Evolutionary conservation across 225 moss, liverwort and hornwort genomes (phyloP).

Genomic region (Anthoceros angustus): DNA sequence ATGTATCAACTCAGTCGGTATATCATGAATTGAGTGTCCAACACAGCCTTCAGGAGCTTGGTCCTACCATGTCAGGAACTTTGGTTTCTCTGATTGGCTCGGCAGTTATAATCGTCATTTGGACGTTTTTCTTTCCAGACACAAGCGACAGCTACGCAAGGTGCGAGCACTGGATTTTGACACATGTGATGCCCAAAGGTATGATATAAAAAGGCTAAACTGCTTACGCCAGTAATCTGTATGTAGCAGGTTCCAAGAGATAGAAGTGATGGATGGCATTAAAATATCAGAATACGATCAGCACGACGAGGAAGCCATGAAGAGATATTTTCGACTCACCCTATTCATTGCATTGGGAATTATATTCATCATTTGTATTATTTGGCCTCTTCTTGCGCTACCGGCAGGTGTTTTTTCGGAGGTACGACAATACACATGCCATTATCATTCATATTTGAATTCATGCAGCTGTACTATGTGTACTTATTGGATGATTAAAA

Average conservation of each 20-base stretch:
- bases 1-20: conserved; percentile 5
- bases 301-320: conserved; percentile 1
- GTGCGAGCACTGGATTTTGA: not conserved
- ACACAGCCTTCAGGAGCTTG: conserved; percentile 15
- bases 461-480: not conserved
- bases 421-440: not conserved
- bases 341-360: conserved; percentile 6
- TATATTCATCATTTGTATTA: conserved; percentile 3
- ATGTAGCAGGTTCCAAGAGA: conserved; percentile 12
- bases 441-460: not conserved
- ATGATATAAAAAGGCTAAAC: too few relatives aligned
- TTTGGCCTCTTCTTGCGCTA: conserved; percentile 17
- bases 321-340: conserved; percentile 10
- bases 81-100: conserved; percentile 8
- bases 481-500: not conserved
- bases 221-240: not conserved
- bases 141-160: conserved; percentile 9
- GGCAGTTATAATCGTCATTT: conserved; percentile 10
- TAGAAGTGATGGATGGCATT: conserved; percentile 14
- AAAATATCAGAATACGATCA: not conserved
- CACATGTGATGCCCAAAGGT: not conserved
- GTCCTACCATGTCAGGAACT: conserved; percentile 14
- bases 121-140: conserved; percentile 13
- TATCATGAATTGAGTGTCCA: conserved; percentile 12
- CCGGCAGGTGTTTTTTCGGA: conserved; percentile 18